These are phyloP conservation scores for Calocybe indica DNA, from an alignment of 768 basidiomycete species.

Conservation along the genomic window DNA sequence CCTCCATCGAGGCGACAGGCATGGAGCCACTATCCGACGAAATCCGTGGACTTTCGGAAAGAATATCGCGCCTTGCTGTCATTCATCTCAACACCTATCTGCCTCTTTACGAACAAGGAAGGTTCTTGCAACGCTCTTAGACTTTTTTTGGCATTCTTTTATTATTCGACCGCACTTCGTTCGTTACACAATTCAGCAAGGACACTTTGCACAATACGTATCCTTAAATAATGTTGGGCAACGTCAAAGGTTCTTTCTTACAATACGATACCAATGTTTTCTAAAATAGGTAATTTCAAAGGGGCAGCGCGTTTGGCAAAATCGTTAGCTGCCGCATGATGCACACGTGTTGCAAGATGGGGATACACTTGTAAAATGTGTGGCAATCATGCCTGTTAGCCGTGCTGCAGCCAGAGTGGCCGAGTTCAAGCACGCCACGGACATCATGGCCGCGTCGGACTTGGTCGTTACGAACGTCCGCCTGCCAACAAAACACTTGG, in stretches of 20 bases:
- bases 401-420: too few species aligned
- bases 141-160: neutral
- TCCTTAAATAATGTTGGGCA: conserved; percentile 1
- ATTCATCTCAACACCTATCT: conserved; percentile 76
- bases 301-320: conserved; percentile 79
- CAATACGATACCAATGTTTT: too few species aligned
- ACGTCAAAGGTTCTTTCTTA: neutral
- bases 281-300: conserved; percentile 22
- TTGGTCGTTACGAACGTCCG: too few species aligned
- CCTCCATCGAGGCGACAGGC: conserved; percentile 39
- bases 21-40: conserved; percentile 72
- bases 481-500: too few species aligned
- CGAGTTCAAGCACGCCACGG: too few species aligned
- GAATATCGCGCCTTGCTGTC: conserved; percentile 63
- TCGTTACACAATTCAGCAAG: neutral
- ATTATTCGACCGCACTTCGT: conserved; percentile 2
- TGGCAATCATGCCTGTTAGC: too few species aligned
- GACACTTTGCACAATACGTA: neutral
- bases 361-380: too few species aligned
- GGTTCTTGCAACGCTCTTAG: conserved; percentile 31
- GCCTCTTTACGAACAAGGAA: conserved; percentile 69
- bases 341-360: too few species aligned
- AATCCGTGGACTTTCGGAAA: conserved; percentile 60
- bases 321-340: conserved; percentile 32
- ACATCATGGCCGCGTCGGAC: too few species aligned